Base-by-base conservation (phyloP, 2,329 filamentous ascomycete genomes). In the Fusarium pseudograminearum region DNA sequence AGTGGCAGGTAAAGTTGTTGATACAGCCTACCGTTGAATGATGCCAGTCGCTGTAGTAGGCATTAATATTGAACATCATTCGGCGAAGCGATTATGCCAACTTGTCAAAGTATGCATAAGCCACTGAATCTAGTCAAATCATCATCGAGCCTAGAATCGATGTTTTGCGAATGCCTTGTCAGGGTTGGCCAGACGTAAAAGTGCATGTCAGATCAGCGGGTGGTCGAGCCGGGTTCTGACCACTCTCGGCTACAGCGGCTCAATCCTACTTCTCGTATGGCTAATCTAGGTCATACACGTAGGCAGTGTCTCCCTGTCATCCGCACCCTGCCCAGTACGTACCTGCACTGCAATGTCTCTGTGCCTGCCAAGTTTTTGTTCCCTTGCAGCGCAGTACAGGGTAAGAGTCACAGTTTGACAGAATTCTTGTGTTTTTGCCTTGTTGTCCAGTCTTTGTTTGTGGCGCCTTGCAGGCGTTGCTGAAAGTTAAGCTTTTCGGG, bases 181-280 rank as follows among this genome's bases (percentile, higher is more conserved):
- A 20, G n/a, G 24, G 24, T 11, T 11, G n/a, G 24, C 12, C 1
- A 20, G 9, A 33, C 38, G 48, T 38, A 24, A 33, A 33, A 20
- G 22, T 24, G 33, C 30, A 48, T 63, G 60, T 63, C 58, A 63
- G 42, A 47, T 57, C 42, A 36, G 18, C n/a, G 22, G 38, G 28
- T 26, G 48, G 22, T 33, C 11, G 9, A 36, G 31, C 30, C 16
- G 22, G 20, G 20, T 28, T 36, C 58, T 63, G 48, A 63, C 60
- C 60, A 61, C 30, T 31, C 58, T 63, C 60, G 60, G 60, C 36
- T 63, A 63, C 24, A 40, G 50, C 58, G 60, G 58, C 48, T 63
- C 30, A 63, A 63, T 63, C 59, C 56, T 57, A 26, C 48, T n/a
- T 54, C 50, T 63, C 60, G 60, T 63, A 63, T 63, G 58, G 58